Percentiles rank a stretch among this genome's conserved stretches.
These are phyloP conservation scores for Epichloe coenophiala DNA, from an alignment of 2,329 filamentous ascomycete genomes.

Conservation along the genomic window DNA sequence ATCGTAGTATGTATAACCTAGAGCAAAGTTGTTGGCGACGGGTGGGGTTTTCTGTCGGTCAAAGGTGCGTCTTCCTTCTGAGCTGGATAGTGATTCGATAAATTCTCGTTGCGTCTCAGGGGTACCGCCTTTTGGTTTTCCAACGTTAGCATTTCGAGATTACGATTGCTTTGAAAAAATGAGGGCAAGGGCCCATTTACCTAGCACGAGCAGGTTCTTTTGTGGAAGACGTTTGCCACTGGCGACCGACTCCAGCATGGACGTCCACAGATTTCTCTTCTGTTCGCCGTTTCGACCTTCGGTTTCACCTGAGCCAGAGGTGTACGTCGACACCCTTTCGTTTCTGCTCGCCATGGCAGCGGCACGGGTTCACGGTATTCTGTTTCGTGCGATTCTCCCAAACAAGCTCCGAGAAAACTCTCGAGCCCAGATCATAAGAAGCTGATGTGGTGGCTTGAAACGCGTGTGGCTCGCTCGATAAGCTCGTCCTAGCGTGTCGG, in stretches of 20 bases:
- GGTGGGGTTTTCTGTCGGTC: slow-evolving; percentile 55
- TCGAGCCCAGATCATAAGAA: background rate
- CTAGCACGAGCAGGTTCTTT: slow-evolving; percentile 80
- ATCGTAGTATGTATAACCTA: slow-evolving; percentile 92
- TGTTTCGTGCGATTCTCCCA: background rate
- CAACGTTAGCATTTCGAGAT: slow-evolving; percentile 2
- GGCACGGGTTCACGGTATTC: background rate
- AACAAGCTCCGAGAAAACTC: background rate
- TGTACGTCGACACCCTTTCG: slow-evolving; percentile 47
- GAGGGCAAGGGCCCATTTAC: slow-evolving; percentile 26
- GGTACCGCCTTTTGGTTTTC: slow-evolving; percentile 49
- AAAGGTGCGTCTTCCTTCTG: slow-evolving; percentile 37
- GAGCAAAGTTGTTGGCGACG: slow-evolving; percentile 79
- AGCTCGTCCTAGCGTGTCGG: slow-evolving; percentile 1
- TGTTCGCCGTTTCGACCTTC: slow-evolving; percentile 51
- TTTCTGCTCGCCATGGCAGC: slow-evolving; percentile 34
- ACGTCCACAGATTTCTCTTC: slow-evolving; percentile 87
- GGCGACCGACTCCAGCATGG: slow-evolving; percentile 80
- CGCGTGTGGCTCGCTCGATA: background rate
- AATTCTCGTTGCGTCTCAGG: slow-evolving; percentile 77
- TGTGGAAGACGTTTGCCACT: slow-evolving; percentile 82
- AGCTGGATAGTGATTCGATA: slow-evolving; percentile 48
- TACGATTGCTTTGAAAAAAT: background rate
- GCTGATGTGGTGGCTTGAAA: background rate
- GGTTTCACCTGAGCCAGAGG: slow-evolving; percentile 38